These are phyloP conservation scores for Arbutus unedo DNA, from an alignment of 148 eudicot species.

Conservation along the genomic window DNA sequence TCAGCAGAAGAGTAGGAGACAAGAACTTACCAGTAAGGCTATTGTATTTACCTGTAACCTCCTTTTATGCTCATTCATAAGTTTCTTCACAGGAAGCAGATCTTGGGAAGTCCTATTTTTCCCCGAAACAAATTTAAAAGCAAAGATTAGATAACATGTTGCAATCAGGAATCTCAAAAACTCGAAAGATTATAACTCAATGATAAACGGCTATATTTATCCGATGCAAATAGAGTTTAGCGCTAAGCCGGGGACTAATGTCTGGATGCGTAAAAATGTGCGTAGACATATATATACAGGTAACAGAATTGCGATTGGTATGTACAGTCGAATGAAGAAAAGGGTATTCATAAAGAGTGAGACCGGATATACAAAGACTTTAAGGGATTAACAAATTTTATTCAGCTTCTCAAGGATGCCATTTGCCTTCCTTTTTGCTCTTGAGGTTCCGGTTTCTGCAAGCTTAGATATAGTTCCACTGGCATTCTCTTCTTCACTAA, in stretches of 20 bases:
- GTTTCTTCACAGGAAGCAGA: background rate
- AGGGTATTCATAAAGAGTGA: background rate
- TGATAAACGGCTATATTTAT: background rate
- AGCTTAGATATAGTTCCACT: slow-evolving; percentile 19
- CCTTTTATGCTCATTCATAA: background rate
- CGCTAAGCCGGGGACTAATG: background rate
- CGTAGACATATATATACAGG: background rate
- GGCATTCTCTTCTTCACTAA: slow-evolving; percentile 23
- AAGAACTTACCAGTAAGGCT: background rate
- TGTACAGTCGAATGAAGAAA: slow-evolving; percentile 5
- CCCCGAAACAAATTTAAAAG: background rate
- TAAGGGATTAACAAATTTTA: slow-evolving; percentile 5
- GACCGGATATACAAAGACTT: background rate
- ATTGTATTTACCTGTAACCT: background rate
- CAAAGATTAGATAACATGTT: background rate
- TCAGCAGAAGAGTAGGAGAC: background rate
- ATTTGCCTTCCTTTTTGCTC: slow-evolving; percentile 38
- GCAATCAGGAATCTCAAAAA: background rate
- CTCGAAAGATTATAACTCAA: background rate
- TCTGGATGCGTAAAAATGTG: background rate
- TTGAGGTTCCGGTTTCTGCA: slow-evolving; percentile 27
- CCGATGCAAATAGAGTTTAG: background rate
- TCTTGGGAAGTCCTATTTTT: background rate
- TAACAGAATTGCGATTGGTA: background rate
- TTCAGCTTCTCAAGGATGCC: slow-evolving; percentile 29